A percentile compares a stretch with the other conserved stretches of the same genome.
phyloP scores from a whole-genome alignment of 177 flowering plant species.

The Telopea speciosissima region DNA sequence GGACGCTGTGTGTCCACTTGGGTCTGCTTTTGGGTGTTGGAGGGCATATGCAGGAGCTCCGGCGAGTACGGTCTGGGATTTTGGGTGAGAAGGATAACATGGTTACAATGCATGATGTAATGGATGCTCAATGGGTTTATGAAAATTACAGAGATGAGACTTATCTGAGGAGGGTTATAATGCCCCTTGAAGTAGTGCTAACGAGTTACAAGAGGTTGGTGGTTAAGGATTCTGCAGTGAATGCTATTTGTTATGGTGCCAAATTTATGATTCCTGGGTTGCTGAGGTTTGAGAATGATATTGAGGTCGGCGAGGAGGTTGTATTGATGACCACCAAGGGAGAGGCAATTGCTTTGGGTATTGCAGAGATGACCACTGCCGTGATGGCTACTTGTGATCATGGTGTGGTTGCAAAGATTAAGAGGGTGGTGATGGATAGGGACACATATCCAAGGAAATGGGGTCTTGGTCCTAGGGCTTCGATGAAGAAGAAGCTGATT shows the following conservation, averaged over 20 bases:
- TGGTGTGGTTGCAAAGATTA: conserved; percentile 85
- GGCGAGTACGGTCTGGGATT: conserved; percentile 84
- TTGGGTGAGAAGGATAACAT: conserved; percentile 88
- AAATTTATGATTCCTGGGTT: conserved; percentile 93
- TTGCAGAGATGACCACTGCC: conserved; percentile 94
- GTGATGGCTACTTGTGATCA: conserved; percentile 98
- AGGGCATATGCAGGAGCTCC: conserved; percentile 89
- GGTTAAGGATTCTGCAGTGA: conserved; percentile 89
- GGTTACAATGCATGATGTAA: conserved; percentile 94
- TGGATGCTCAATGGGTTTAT: conserved; percentile 87
- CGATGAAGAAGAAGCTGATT: conserved; percentile 83
- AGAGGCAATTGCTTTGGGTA: conserved; percentile 87
- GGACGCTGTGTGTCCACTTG: conserved; percentile 89
- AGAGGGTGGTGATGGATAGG: conserved; percentile 96
- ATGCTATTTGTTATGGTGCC: conserved; percentile 94
- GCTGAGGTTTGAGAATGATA: conserved; percentile 86
- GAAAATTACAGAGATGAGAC: conserved; percentile 75
- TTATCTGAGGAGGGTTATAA: conserved; percentile 74
- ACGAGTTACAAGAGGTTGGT: conserved; percentile 90
- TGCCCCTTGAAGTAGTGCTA: conserved; percentile 77
- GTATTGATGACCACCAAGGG: conserved; percentile 94
- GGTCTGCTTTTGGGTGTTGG: conserved; percentile 86
- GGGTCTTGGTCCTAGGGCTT: conserved; percentile 89
- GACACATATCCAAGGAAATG: conserved; percentile 95
- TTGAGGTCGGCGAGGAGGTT: conserved; percentile 81